Evolutionary conservation across 306 rosid species (phyloP), one percentile per base, ranked within the genome.

Genomic region (Spatholobus suberectus): DNA sequence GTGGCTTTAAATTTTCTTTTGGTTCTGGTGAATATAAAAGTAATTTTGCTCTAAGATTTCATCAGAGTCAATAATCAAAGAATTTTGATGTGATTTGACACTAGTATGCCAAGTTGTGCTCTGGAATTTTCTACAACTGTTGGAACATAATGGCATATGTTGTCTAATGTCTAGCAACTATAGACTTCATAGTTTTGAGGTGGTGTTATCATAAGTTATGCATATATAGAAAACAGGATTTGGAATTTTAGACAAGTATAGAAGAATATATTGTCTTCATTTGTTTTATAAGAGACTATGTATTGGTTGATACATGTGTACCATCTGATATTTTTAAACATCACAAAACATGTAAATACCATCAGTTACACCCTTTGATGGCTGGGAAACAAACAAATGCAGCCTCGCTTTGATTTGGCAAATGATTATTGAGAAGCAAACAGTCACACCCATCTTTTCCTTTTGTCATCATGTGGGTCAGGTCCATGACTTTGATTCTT

Each of bases 351-450:
- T 35, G 67, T 61, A 35, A 72, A 29, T 35, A 49, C 66, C 67
- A 35, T 47, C 76, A 51, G 46, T 52, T 29, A 24, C 24, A 21
- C 79, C 20, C 70, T 44, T 46, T 46, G 79, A 14, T 32, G 26
- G 65, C 66, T 80, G 58, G 29, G 73, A 62, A 73, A 72, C 67
- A 62, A 72, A 72, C 65, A 72, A 54, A 61, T 59, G 73, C 43
- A 3, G 41, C 20, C 18, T 43, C 73, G 52, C 35, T 73, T 71
- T 80, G 61, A 80, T 70, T 47, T 70, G 24, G 47, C 61, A 70
- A 63, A 70, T 54, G 72, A 43, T 80, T 57, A 52, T 18, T 27
- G 49, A 70, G 49, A 80, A 70, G 49, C 24, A 43, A 32, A 44
- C 41, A 72, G 73, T 72, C 12, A 35, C 6, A n/a, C 15, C 35